Conservation (phyloP, 257 asterid genomes). For the Przewalskia tangutica region DNA sequence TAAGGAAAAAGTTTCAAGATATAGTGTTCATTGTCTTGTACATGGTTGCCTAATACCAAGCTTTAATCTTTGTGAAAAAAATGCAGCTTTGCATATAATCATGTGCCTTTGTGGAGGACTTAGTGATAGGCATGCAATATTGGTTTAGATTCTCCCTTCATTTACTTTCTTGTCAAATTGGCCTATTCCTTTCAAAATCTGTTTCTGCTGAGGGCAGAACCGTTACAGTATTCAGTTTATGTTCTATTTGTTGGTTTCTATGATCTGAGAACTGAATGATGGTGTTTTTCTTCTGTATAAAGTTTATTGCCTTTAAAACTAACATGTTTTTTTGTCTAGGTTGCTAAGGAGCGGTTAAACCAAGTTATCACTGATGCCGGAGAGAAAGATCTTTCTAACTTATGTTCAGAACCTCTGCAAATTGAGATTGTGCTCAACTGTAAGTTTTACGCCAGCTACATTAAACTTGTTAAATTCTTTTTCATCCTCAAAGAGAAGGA, state of each 20-base stretch:
- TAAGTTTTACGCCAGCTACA: constrained; percentile 29
- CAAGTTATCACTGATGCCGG: constrained; percentile 70
- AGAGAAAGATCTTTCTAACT: constrained; percentile 46
- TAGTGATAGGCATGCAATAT: neutral
- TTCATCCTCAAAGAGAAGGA: neutral
- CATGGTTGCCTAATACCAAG: neutral
- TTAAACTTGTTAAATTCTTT: neutral
- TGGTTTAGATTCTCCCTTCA: neutral
- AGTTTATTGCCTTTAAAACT: constrained; percentile 9
- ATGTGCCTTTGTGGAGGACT: neutral
- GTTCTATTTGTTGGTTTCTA: neutral
- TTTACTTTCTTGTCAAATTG: neutral
- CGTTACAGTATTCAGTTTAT: neutral
- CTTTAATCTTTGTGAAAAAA: neutral
- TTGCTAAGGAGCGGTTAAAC: constrained; percentile 66
- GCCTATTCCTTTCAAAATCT: neutral
- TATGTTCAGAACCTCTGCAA: constrained; percentile 45
- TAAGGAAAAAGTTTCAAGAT: neutral
- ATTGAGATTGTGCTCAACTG: constrained; percentile 43
- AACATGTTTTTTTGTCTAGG: constrained; percentile 38
- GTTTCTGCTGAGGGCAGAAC: neutral
- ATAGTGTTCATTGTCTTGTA: neutral
- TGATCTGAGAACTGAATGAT: neutral
- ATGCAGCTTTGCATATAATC: neutral
- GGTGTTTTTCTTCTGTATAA: neutral